These are phyloP conservation scores for Tinospora cordifolia DNA, from an alignment of 164 flowering plant species.

Conservation along the genomic window DNA sequence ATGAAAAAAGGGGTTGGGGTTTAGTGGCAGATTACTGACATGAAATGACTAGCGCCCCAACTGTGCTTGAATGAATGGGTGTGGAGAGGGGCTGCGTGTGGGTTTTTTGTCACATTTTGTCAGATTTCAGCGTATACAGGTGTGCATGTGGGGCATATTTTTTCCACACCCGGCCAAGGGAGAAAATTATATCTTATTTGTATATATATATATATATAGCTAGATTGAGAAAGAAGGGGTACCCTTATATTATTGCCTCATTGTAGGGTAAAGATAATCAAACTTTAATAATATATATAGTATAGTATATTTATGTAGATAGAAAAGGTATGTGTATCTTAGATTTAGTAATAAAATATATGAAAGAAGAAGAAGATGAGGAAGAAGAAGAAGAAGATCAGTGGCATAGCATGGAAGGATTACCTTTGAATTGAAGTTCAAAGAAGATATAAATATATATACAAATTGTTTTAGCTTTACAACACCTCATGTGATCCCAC, in stretches of 20 bases:
- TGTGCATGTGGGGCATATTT: conserved; percentile 18
- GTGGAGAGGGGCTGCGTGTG: conserved; percentile 46
- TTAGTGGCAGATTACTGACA: conserved; percentile 41
- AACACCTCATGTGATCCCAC: neutral
- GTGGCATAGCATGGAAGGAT: neutral
- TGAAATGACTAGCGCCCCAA: conserved; percentile 45
- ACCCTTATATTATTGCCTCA: neutral
- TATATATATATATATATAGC: neutral
- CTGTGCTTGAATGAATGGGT: conserved; percentile 45
- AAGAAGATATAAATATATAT: neutral
- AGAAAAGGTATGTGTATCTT: neutral
- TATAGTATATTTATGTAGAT: neutral
- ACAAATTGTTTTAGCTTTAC: neutral
- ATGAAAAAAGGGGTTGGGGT: conserved; percentile 18
- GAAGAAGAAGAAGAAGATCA: neutral
- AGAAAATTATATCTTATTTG: no score
- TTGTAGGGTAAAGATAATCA: neutral
- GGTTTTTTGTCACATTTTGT: conserved; percentile 34
- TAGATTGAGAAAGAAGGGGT: neutral
- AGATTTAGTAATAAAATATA: neutral
- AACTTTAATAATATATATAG: neutral
- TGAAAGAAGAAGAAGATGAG: neutral
- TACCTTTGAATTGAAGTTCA: neutral
- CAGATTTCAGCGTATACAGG: conserved; percentile 29
- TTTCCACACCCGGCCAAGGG: no score